phyloP scores from a whole-genome alignment of 2,329 filamentous ascomycete species.

The Fusarium phyllophilum region DNA sequence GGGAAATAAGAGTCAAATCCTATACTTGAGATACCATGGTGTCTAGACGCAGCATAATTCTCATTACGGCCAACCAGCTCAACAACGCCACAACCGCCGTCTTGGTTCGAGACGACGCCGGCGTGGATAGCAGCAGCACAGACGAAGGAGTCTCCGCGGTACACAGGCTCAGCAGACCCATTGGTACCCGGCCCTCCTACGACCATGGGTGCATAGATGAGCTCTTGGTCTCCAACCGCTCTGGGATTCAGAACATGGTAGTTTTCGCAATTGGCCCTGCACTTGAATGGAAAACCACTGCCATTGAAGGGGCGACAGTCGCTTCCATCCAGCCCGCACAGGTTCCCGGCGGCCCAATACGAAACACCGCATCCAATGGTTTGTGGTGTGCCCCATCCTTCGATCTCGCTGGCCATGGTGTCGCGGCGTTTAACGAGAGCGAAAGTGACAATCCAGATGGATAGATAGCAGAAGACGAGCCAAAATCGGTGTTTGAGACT shows the following conservation, averaged over 20 bases:
- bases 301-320: conserved; percentile 80
- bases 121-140: conserved; percentile 87
- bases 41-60: conserved; percentile 70
- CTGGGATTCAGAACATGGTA: conserved; percentile 75
- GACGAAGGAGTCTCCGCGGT: conserved; percentile 90
- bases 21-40: conserved; percentile 80
- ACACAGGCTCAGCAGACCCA: conserved; percentile 63
- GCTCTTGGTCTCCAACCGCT: conserved; percentile 76
- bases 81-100: conserved; percentile 86
- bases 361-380: conserved; percentile 73
- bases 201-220: conserved; percentile 72
- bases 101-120: conserved; percentile 75
- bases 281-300: conserved; percentile 77
- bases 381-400: conserved; percentile 72
- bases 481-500: conserved; percentile 66
- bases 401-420: conserved; percentile 67
- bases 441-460: conserved; percentile 76
- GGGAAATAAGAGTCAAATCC: conserved; percentile 91
- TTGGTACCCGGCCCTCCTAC: conserved; percentile 70
- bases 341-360: conserved; percentile 77
- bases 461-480: conserved; percentile 69
- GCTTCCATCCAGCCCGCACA: conserved; percentile 78
- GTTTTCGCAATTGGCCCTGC: conserved; percentile 76
- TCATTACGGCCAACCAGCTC: conserved; percentile 75
- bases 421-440: conserved; percentile 74